Conservation (phyloP, 2,329 filamentous ascomycete species). For the Cercospora beticola region DNA sequence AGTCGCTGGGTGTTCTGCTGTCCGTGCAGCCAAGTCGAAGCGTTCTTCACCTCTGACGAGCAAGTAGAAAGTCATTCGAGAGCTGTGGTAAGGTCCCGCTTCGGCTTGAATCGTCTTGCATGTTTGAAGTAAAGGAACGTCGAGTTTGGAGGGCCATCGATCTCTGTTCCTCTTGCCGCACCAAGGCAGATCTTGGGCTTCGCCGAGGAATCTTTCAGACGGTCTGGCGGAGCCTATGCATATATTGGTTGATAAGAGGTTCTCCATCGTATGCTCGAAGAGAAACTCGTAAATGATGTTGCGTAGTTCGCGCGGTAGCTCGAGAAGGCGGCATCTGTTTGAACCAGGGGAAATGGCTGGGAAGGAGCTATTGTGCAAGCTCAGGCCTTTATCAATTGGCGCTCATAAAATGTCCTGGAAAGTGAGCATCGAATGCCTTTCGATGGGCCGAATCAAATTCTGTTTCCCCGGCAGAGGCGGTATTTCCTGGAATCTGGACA, state of each 20-base stretch:
- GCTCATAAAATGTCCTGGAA: not conserved
- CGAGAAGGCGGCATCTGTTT: not conserved
- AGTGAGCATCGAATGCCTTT: not conserved
- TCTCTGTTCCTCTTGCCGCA: not conserved
- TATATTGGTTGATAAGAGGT: not conserved
- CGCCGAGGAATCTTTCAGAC: not conserved
- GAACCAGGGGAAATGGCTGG: not conserved
- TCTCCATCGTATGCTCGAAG: not conserved
- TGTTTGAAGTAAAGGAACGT: not conserved
- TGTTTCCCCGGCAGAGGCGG: not conserved
- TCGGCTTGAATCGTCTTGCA: not conserved
- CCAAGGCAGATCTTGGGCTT: not conserved
- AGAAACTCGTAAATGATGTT: not conserved
- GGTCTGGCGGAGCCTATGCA: not conserved
- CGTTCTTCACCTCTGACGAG: not conserved
- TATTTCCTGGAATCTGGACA: not conserved
- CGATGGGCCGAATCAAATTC: not conserved
- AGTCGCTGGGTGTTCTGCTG: not conserved
- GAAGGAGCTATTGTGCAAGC: not conserved
- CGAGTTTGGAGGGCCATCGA: not conserved
- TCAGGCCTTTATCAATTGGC: not conserved
- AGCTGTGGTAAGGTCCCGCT: not conserved
- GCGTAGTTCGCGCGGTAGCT: not conserved
- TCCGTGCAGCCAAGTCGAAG: not conserved
- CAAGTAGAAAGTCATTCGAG: not conserved